These are phyloP conservation scores for Bipolaris victoriae DNA, from an alignment of 2,329 filamentous ascomycete genomes.

Conservation along the genomic window DNA sequence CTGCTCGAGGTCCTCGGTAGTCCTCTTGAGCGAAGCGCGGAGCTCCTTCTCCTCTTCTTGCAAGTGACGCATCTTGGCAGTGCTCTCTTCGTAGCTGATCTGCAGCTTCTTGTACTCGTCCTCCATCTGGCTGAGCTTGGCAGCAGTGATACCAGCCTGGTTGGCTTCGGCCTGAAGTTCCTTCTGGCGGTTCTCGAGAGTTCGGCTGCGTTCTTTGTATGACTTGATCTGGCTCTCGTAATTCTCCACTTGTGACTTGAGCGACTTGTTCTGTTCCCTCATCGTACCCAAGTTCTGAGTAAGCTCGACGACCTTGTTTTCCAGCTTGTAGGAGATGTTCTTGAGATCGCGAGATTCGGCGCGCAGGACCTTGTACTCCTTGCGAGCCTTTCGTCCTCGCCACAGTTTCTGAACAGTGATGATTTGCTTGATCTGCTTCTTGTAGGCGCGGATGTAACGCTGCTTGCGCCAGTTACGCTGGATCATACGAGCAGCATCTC, in stretches of 20 bases:
- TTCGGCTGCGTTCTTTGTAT: conserved; percentile 91
- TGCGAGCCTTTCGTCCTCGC: conserved; percentile 82
- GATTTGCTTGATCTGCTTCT: conserved; percentile 87
- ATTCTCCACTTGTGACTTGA: conserved; percentile 87
- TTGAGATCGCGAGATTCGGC: conserved; percentile 98
- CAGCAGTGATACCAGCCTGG: conserved; percentile 93
- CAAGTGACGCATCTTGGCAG: conserved; percentile 86
- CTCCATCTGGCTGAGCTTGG: conserved; percentile 88
- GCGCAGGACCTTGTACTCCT: conserved; percentile 85
- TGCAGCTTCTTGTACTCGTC: conserved; percentile 94
- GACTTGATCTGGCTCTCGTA: conserved; percentile 96
- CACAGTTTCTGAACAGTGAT: conserved; percentile 90
- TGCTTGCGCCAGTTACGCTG: conserved; percentile 89
- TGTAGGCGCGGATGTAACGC: conserved; percentile 78
- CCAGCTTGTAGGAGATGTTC: conserved; percentile 98
- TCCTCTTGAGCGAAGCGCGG: conserved; percentile 78
- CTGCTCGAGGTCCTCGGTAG: conserved; percentile 80
- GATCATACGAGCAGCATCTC: conserved; percentile 88
- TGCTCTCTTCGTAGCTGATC: conserved; percentile 86
- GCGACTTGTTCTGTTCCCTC: conserved; percentile 91
- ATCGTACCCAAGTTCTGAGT: conserved; percentile 91
- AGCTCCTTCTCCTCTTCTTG: conserved; percentile 92
- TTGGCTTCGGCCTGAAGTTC: conserved; percentile 97
- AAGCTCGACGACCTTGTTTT: conserved; percentile 99
- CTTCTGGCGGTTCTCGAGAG: conserved; percentile 86